Conservation (phyloP, 208 protist species). For the Hexamita inflata region DNA sequence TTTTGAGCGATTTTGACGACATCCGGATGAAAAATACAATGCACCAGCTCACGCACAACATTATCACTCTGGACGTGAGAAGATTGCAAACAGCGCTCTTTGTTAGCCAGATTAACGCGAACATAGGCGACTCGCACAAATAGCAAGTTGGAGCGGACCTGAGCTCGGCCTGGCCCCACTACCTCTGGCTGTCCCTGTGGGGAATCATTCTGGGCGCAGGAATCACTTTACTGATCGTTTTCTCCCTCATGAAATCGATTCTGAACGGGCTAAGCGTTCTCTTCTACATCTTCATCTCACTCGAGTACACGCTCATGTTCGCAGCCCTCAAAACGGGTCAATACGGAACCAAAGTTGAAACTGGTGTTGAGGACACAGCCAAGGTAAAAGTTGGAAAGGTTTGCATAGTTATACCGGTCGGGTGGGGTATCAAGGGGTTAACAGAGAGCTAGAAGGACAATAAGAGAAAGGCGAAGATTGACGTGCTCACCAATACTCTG, state of each 20-base stretch:
- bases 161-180: constrained; percentile 13
- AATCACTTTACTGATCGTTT: constrained; percentile 13
- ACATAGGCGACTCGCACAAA: constrained; percentile 9
- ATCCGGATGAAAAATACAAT: too few relatives aligned
- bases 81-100: not conserved
- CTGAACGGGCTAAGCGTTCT: not conserved
- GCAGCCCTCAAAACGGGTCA: constrained; percentile 14
- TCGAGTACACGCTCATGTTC: constrained; percentile 29
- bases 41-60: not conserved
- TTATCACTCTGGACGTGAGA: constrained; percentile 1
- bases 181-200: constrained; percentile 19
- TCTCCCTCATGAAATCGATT: not conserved
- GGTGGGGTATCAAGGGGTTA: constrained; percentile 17
- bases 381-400: constrained; percentile 14
- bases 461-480: not conserved
- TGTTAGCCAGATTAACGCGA: not conserved
- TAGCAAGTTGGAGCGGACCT: not conserved
- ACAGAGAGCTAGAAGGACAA: not conserved
- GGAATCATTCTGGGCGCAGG: not conserved
- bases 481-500: constrained; percentile 11
- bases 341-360: not conserved
- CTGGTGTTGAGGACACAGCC: not conserved
- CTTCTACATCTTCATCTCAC: constrained; percentile 24
- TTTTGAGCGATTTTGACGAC: too few relatives aligned
- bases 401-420: constrained; percentile 7